Evolutionary conservation across 345 rosid species (phyloP).

Genomic region (Litchi chinensis): DNA sequence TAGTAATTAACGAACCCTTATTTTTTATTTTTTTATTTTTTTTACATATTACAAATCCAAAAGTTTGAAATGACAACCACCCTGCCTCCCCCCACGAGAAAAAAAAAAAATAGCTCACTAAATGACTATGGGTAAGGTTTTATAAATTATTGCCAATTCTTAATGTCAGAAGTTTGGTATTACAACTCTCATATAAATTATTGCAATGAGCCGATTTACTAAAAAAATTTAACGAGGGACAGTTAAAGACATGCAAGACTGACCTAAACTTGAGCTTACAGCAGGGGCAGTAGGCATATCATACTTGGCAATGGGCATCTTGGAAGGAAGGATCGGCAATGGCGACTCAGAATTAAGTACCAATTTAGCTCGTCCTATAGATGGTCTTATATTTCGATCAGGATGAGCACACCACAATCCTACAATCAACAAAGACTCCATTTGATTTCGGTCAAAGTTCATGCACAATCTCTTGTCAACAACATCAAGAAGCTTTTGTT

Average conservation of each 20-base stretch:
- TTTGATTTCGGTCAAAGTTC: conserved; percentile 9
- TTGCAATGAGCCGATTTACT: no score
- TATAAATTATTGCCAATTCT: no score
- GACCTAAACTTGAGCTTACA: neutral
- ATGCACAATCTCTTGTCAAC: neutral
- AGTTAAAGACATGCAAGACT: neutral
- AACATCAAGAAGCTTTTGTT: neutral
- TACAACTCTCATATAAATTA: no score
- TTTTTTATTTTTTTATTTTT: no score
- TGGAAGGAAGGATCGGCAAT: neutral
- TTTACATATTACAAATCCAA: no score
- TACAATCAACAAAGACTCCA: conserved; percentile 18
- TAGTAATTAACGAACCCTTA: no score
- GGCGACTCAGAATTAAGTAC: conserved; percentile 6
- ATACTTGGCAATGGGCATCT: neutral
- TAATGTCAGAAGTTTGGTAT: no score
- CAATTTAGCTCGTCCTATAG: conserved; percentile 12
- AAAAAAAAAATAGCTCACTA: no score
- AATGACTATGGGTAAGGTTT: no score
- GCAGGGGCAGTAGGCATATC: neutral
- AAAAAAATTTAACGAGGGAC: neutral
- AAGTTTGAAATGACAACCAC: no score
- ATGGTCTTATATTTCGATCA: conserved; percentile 13
- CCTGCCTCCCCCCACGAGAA: no score
- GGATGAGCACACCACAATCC: conserved; percentile 27